Evolutionary conservation across 2,329 filamentous ascomycete genomes (phyloP), one percentile per base, ranked within the genome.

Genomic region (Aspergillus quadricinctus): DNA sequence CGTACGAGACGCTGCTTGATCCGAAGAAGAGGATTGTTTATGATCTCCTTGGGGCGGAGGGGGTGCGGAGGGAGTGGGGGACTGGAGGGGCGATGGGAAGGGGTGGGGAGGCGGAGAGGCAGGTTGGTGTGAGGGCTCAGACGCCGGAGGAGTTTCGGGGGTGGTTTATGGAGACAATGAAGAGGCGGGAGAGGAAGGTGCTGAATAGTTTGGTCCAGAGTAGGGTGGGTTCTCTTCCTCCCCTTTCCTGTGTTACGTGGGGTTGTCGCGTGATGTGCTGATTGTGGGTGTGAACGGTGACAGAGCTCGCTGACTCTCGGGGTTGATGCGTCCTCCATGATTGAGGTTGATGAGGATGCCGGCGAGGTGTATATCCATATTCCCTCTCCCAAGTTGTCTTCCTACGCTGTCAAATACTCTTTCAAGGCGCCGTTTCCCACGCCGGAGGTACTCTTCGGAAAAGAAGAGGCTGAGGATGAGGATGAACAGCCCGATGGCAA

Each of bases 1-100:
- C 76, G 19, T 77, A 78, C 54, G 72, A 75, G 55, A 72, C 72
- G 4, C 68, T 78, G 6, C 66, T 73, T 23, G 74, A 78, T 56
- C 68, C 71, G 10, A 62, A 71, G 55, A 78, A 77, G 59, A 67
- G 76, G 46, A 62, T 67, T 4, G 74, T 78, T 2, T 78, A 77
- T 65, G 76, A 78, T 64, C 51, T 77, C 35, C 52, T 76, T 25
- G 76, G 76, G 8, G 72, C 66, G 41, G 74, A 75, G 50, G 75
- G 72, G 4, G 72, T 77, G n/a, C 58, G 62, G 37, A 58, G 57
- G 49, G 74, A 77, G 68, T 78, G 72, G 72, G 63, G 67, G 5
- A 46, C 48, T 29, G 55, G 56, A 5, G 75, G 74, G 14, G 53
- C 59, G 11, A 73, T 75, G 69, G 72, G 69, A 3, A 49, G 19